Evolutionary conservation across 371 early-diverging fungal genomes (phyloP).

Genomic region (Nosema granulosis): DNA sequence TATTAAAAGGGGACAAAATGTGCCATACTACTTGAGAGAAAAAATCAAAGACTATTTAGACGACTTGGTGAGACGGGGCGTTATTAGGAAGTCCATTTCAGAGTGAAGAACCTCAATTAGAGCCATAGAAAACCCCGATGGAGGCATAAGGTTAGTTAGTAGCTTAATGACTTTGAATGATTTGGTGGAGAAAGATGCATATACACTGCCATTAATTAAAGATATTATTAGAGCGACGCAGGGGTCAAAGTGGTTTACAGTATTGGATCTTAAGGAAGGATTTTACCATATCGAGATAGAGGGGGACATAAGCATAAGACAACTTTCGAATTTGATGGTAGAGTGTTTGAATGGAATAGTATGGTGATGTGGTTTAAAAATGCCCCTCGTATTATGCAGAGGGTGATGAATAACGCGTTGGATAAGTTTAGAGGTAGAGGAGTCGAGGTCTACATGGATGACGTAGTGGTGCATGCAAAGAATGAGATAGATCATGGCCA

Average conservation of each 20-base stretch:
- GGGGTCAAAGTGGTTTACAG: background rate
- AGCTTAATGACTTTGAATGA: constrained; percentile 2
- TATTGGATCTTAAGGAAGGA: background rate
- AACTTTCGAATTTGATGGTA: background rate
- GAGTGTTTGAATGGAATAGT: background rate
- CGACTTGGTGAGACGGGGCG: background rate
- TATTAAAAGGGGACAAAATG: too few species aligned
- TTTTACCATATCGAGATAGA: background rate
- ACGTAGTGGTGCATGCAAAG: background rate
- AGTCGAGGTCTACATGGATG: background rate
- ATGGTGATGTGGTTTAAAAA: constrained; percentile 17
- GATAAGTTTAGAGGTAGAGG: constrained; percentile 19
- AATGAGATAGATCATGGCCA: background rate
- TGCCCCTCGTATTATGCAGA: constrained; percentile 49
- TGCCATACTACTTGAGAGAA: too few species aligned
- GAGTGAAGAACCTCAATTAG: background rate
- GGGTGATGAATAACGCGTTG: constrained; percentile 47
- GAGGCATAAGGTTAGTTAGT: background rate
- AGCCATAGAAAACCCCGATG: too few species aligned
- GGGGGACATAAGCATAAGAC: background rate
- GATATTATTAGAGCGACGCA: background rate
- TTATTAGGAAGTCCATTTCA: background rate
- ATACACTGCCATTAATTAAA: background rate
- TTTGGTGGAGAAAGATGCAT: background rate
- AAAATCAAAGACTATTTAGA: background rate